Evolutionary conservation across 225 moss, liverwort and hornwort species (phyloP).

Genomic region (Bryoerythrophyllum caledonicum): DNA sequence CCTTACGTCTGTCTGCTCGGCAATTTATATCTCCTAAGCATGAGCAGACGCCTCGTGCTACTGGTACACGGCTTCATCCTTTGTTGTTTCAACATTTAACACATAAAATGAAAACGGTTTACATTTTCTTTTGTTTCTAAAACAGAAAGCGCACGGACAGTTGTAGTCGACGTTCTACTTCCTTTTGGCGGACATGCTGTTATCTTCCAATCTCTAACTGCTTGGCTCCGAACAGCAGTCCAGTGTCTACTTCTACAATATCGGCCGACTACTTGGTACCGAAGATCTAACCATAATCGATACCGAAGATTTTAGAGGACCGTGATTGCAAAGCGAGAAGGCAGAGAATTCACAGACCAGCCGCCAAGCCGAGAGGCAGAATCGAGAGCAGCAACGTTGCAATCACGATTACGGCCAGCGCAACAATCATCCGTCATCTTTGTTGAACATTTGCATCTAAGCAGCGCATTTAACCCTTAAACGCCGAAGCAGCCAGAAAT

Average conservation of each 20-base stretch:
- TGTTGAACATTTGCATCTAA: neutral
- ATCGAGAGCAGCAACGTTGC: constrained; percentile 16
- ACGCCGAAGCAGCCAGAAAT: no score
- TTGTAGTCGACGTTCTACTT: no score
- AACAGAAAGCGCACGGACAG: no score
- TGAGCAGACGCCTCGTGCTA: no score
- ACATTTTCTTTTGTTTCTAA: no score
- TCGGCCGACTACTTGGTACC: neutral
- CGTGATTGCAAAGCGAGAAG: neutral
- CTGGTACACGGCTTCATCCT: no score
- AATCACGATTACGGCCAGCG: neutral
- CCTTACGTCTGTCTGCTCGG: neutral
- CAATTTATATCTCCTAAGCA: no score
- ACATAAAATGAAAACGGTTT: no score
- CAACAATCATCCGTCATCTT: constrained; percentile 13
- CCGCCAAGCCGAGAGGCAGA: neutral
- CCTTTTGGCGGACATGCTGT: neutral
- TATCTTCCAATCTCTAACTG: neutral
- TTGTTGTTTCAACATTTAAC: no score
- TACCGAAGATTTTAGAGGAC: neutral
- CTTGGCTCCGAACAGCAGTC: neutral
- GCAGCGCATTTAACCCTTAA: no score
- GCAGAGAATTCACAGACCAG: constrained; percentile 13
- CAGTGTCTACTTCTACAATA: neutral
- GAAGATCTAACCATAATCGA: no score